Evolutionary conservation across 225 moss, liverwort and hornwort species (phyloP), one percentile per base, ranked within the genome.

Genomic region (Neckera pumila): DNA sequence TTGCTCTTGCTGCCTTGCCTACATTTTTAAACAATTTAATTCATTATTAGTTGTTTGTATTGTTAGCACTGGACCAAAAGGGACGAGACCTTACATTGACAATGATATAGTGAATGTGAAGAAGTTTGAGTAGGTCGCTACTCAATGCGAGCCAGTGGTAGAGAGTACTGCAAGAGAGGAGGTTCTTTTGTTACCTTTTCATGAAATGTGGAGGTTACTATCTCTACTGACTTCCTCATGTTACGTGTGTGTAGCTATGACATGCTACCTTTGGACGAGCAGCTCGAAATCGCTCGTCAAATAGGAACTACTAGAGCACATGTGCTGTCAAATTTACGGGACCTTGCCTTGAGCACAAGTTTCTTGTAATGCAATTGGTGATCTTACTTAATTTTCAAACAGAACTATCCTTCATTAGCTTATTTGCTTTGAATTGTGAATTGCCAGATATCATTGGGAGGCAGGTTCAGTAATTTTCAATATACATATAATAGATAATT

Each of bases 241-340:
- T 85, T 66, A 33, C 25, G 38, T 89, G 66, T 89, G 73, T 49
- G 45, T 85, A 95, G 95, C 86, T 95, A 94, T 72, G 95, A 95
- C 86, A 96, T 96, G 96, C 92, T 99, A 80, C 93, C 96, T 65
- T 79, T 99, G 91, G 99, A 97, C 91, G 94, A 96, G 94, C 99
- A 99, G 91, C 90, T 99, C 62, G 96, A 96, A 85, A 95, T 99
- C 64, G 99, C 99, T 56, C 97, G 97, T 76, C 97, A 96, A 92
- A 97, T 97, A 91, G 99, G 99, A 76, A 99, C 99, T 17, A 96
- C 96, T 76, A 91, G 95, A 80, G 91, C 93, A 53, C 96, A 95
- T 62, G 96, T 99, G 60, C 91, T 99, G 90, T 95, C 96, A 76
- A 99, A 97, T 91, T 92, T 99, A 82, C 97, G 99, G 42, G 99